phyloP scores from a whole-genome alignment of 768 basidiomycete genomes.

The Lentinula raphanica region DNA sequence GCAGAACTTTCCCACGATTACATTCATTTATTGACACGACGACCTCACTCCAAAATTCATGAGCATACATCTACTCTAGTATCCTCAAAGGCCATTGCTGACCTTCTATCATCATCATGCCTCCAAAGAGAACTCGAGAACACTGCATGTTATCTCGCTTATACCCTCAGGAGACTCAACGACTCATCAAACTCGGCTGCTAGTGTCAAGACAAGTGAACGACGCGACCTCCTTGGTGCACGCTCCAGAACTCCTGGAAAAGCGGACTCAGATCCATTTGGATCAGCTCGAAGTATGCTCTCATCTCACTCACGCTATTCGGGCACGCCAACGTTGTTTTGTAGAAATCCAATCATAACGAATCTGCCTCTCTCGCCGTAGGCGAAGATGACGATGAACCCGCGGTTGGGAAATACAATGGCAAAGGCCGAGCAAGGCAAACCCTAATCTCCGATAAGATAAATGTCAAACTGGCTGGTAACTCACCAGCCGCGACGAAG shows the following conservation, averaged over 20 bases:
- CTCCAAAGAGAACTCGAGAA: slow-evolving; percentile 5
- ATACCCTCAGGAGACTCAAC: background rate
- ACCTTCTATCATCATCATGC: background rate
- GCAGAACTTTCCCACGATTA: background rate
- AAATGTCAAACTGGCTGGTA: slow-evolving; percentile 43
- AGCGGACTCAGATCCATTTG: slow-evolving; percentile 70
- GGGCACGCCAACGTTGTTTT: too few species aligned
- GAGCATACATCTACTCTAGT: too few species aligned
- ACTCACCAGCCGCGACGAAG: slow-evolving; percentile 48
- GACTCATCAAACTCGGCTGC: background rate
- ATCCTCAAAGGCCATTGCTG: too few species aligned
- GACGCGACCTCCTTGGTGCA: slow-evolving; percentile 37
- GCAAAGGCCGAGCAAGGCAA: slow-evolving; percentile 68
- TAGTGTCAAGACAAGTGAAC: slow-evolving; percentile 48
- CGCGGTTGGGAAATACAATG: slow-evolving; percentile 31
- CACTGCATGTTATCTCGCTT: background rate
- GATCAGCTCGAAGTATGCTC: slow-evolving; percentile 74
- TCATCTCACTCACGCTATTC: background rate
- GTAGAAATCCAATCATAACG: slow-evolving; percentile 65
- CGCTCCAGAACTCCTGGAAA: slow-evolving; percentile 63
- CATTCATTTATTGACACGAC: background rate
- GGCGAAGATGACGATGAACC: slow-evolving; percentile 44
- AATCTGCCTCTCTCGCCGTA: slow-evolving; percentile 40
- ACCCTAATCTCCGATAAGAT: slow-evolving; percentile 72
- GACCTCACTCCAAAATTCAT: too few species aligned